Base-by-base conservation (phyloP, 805 yeast genomes). In the Cyberlindnera maritima region DNA sequence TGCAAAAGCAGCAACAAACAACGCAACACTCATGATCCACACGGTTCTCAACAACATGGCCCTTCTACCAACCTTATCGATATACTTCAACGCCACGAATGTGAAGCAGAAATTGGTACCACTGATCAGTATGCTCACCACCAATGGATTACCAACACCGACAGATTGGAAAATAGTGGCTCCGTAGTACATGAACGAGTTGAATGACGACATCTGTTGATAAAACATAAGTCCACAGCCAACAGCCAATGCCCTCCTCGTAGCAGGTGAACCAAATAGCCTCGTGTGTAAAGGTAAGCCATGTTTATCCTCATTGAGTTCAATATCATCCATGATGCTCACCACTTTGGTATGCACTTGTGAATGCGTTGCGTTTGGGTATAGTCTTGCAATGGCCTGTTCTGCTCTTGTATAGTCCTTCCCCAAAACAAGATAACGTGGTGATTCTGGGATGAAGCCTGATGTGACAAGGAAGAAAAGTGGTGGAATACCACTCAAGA, bases 131-230 rank as follows among this genome's bases (percentile, higher is more conserved):
- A 79, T 76, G 8, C 83, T 78, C 3, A 82, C 79, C 36, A 73
- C 60, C 57, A 80, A 68, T n/a, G 85, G 81, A 58, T 79, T 76
- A 10, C 67, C 56, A 53, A 76, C 65, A 4, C 81, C 80, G 18
- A 78, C 71, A 18, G 74, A 70, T 44, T 72, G 61, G 68, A 81
- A 79, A 39, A 81, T 72, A 13, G 81, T 70, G 10, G 84, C 76
- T 6, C 82, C 77, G 56, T 80, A 81, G 62, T 79, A 80, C 75
- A 80, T 78, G 57, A 81, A 79, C 35, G 81, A 79, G 64, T 80
- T 80, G 59, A 79, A 75, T 45, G 85, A 85, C n/a, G 80, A 72
- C 42, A 74, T 68, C 61, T 80, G 85, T 58, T 81, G 85, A 52
- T 77, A 71, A 51, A 77, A 69, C 71, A 79, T 68, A 36, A 81